These are phyloP conservation scores for Symbiodinium natans DNA, from an alignment of 73 alveolate species.

Conservation along the genomic window DNA sequence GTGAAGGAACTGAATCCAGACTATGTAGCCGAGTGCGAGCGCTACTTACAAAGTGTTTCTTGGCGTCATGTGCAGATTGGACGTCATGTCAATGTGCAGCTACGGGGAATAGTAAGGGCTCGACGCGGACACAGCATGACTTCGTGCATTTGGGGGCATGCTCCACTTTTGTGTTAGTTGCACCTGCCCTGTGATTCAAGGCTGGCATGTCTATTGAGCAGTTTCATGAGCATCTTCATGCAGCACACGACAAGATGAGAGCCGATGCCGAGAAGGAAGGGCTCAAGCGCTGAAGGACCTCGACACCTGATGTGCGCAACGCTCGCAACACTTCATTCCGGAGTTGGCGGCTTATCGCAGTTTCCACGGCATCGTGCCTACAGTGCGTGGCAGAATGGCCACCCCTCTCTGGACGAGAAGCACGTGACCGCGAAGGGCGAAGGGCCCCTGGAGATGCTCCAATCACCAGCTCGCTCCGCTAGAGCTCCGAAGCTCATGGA, in stretches of 20 bases:
- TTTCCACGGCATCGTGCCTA: neutral
- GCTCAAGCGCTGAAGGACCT: neutral
- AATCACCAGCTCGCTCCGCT: too few relatives aligned
- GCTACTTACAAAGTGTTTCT: neutral
- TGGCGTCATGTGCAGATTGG: neutral
- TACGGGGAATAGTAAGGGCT: neutral
- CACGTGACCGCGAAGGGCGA: too few relatives aligned
- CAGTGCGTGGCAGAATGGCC: too few relatives aligned
- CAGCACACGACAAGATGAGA: conserved; percentile 43
- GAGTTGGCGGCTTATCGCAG: too few relatives aligned
- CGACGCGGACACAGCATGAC: too few relatives aligned
- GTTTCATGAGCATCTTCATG: conserved; percentile 9
- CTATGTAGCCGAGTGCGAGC: neutral
- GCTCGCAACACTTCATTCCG: too few relatives aligned
- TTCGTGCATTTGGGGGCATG: too few relatives aligned
- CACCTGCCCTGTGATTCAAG: neutral
- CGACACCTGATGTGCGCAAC: neutral
- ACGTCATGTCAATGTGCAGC: neutral
- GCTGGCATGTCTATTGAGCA: conserved; percentile 43
- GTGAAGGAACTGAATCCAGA: conserved; percentile 64
- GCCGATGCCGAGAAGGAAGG: conserved; percentile 72
- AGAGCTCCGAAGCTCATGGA: too few relatives aligned
- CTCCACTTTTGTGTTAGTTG: too few relatives aligned
- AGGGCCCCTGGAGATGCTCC: too few relatives aligned
- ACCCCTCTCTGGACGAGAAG: too few relatives aligned